Conservation (phyloP, 2,329 filamentous ascomycete species). For the Alternaria gansuensis region DNA sequence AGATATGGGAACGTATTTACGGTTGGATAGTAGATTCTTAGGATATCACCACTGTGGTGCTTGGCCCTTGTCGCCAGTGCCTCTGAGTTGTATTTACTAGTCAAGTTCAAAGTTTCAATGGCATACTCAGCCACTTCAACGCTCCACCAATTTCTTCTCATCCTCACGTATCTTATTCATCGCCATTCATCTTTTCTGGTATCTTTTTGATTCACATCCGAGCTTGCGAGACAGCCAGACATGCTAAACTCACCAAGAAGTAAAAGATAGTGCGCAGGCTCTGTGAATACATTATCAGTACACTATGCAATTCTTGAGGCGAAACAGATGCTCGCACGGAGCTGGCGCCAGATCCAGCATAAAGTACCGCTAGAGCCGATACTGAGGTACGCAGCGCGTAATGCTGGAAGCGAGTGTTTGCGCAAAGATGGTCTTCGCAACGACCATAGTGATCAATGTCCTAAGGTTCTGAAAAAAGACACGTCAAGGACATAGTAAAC, state of each 20-base stretch:
- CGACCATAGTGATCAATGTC: conserved; percentile 41
- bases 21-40: conserved; percentile 7
- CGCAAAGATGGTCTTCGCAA: conserved; percentile 42
- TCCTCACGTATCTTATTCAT: background rate
- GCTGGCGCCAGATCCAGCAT: conserved; percentile 37
- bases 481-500: conserved; percentile 5
- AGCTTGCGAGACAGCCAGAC: conserved; percentile 24
- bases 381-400: conserved; percentile 37
- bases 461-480: conserved; percentile 52
- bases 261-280: conserved; percentile 40
- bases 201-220: conserved; percentile 41
- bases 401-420: conserved; percentile 32
- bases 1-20: conserved; percentile 9
- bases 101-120: background rate
- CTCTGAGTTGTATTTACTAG: background rate
- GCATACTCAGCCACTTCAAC: background rate
- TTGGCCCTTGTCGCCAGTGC: background rate
- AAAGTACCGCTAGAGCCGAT: conserved; percentile 29
- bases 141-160: background rate
- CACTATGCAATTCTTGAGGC: conserved; percentile 25
- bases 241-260: conserved; percentile 29
- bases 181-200: conserved; percentile 16
- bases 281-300: conserved; percentile 38
- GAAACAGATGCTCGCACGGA: conserved; percentile 35
- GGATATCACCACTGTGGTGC: background rate